Evolutionary conservation across 106 monocot species (phyloP).

Genomic region (Amphibolis antarctica): DNA sequence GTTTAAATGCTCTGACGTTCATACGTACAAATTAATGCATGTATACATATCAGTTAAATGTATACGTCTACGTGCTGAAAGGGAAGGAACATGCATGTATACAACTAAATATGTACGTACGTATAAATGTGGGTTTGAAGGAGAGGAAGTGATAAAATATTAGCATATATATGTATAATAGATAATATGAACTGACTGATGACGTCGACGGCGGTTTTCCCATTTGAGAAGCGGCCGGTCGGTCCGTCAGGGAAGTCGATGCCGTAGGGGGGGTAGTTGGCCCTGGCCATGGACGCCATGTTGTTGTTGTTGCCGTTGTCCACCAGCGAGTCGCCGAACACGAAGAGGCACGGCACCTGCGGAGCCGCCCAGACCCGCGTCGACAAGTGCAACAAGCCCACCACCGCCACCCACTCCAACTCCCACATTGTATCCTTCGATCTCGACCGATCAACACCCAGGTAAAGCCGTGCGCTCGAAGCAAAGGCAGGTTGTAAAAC

Average conservation of each 20-base stretch:
- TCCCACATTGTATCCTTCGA: no score
- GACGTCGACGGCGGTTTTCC: slow-evolving; percentile 64
- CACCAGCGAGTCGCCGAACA: slow-evolving; percentile 90
- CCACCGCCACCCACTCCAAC: background rate
- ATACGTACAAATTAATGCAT: no score
- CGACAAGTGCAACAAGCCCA: background rate
- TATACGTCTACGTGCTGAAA: no score
- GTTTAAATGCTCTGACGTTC: no score
- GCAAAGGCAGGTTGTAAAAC: no score
- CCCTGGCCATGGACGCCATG: slow-evolving; percentile 64
- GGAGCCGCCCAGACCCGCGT: slow-evolving; percentile 10
- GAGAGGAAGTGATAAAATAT: background rate
- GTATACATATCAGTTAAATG: no score
- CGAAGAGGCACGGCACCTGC: slow-evolving; percentile 78
- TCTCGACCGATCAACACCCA: no score
- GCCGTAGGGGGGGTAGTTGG: slow-evolving; percentile 79
- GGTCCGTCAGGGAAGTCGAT: slow-evolving; percentile 73
- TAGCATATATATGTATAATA: background rate
- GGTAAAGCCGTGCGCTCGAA: no score
- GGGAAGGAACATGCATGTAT: no score
- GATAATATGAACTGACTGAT: slow-evolving; percentile 30
- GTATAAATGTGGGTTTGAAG: no score
- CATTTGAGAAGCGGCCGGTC: slow-evolving; percentile 77
- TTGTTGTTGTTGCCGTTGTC: slow-evolving; percentile 94
- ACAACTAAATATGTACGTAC: no score